Conservation (phyloP, 2,329 filamentous ascomycete genomes). For the Penicillium sp. region DNA sequence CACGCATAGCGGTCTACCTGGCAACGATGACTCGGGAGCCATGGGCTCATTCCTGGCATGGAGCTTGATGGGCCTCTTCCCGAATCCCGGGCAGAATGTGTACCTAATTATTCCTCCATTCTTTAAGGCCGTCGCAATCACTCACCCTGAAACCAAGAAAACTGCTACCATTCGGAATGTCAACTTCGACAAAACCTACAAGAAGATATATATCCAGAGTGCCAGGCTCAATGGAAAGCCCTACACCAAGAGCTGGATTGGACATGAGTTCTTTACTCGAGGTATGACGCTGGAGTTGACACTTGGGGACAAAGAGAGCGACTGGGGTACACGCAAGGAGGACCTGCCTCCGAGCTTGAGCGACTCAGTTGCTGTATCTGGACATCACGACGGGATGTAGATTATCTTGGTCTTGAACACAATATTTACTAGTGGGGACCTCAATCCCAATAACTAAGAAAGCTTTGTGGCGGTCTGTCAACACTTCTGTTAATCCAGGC, state of each 20-base stretch:
- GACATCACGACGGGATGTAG: background rate
- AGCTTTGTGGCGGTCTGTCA: conserved; percentile 5
- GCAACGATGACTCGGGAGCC: conserved; percentile 66
- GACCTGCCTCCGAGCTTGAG: conserved; percentile 57
- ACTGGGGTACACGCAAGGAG: conserved; percentile 58
- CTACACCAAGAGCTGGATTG: conserved; percentile 65
- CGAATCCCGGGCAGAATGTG: conserved; percentile 64
- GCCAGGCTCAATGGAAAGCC: conserved; percentile 59
- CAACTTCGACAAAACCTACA: conserved; percentile 58
- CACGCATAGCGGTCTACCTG: conserved; percentile 57
- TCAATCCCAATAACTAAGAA: background rate
- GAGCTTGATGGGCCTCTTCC: conserved; percentile 66
- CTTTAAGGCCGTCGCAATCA: conserved; percentile 58
- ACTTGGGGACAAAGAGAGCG: conserved; percentile 59
- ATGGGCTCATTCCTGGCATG: conserved; percentile 66
- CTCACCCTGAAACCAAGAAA: conserved; percentile 56
- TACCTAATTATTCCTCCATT: conserved; percentile 67
- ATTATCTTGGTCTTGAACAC: background rate
- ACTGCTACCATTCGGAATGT: conserved; percentile 57
- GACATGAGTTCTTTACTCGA: conserved; percentile 64
- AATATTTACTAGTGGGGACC: background rate
- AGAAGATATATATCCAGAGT: conserved; percentile 62
- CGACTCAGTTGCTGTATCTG: conserved; percentile 10
- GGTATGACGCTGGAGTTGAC: conserved; percentile 62
- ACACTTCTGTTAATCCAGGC: background rate